phyloP scores from a whole-genome alignment of 31 red algal genomes.

The Odonthalia washingtoniensis region DNA sequence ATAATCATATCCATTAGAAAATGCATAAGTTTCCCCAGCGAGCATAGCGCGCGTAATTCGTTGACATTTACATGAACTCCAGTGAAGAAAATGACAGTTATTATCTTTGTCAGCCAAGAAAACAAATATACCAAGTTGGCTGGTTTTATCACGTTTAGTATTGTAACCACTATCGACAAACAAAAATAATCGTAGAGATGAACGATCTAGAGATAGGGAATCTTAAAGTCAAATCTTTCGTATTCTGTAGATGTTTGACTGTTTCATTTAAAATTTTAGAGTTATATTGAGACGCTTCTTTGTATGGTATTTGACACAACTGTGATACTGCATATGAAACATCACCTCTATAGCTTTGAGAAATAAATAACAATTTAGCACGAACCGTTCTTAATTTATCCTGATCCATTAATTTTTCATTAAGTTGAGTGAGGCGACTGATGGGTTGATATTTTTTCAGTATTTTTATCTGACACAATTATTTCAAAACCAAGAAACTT shows the following conservation, averaged over 20 bases:
- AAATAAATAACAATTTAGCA: not conserved
- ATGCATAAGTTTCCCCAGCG: no score
- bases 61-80: not conserved
- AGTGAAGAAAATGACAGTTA: not conserved
- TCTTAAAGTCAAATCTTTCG: not conserved
- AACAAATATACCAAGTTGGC: not conserved
- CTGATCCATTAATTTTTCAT: not conserved
- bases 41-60: not conserved
- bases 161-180: conserved; percentile 19
- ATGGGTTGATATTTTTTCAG: not conserved
- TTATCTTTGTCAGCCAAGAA: not conserved
- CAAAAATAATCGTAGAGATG: not conserved
- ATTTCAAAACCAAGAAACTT: not conserved
- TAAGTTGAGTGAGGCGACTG: no score
- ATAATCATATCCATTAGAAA: conserved; percentile 14
- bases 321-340: not conserved
- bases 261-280: not conserved
- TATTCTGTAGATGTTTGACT: not conserved
- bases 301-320: not conserved
- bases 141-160: not conserved
- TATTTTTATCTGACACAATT: not conserved
- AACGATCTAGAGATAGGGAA: not conserved
- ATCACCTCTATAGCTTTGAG: not conserved
- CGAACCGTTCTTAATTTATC: not conserved
- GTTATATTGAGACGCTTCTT: not conserved